Base-by-base conservation (phyloP, 148 eudicot species). In the Selenicereus undatus region DNA sequence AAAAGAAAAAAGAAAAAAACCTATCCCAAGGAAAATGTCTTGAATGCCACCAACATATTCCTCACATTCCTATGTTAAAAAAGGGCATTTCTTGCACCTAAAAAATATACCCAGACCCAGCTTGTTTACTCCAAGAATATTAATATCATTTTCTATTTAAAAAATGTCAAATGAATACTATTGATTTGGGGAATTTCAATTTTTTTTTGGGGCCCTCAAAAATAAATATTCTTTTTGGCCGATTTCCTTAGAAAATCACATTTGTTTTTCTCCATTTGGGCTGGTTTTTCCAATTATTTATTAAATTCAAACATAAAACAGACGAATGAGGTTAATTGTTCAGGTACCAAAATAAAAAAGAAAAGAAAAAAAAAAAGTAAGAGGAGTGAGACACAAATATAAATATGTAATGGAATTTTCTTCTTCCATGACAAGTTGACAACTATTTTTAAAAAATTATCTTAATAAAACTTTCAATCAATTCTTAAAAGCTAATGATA, bases 41-140 rank as follows among this genome's bases (percentile, higher is more conserved):
- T 62, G 69, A 66, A 62, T 71, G 68, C 76, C 83, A 81, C 83
- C 86, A 86, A 81, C 88, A 86, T 81, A 24, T 80, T 84, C 81
- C 88, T 79, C 75, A 71, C 27, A 64, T 79, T 81, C 62, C 66
- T 77, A 29, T 51, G 75, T 64, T 26, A 22, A 64, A 64, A 64
- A 48, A 48, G 13, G 29, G 26, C 65, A 39, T 22, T 60, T 60
- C 65, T 60, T 18, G 65, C 65, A 60, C 65, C 65, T 60, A 60
- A 32, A 32, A 32, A 32, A 32, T 32, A 32, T 32, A 2, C 43
- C 64, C 17, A 66, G 26, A 78, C 45, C 30, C 18, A 29, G 27
- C 30, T 78, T 76, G 50, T 78, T 60, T 73, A 21, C 56, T 51
- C 66, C 62, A 68, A 71, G 27, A 78, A 65, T 78, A 35, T 52